Conservation (phyloP, 306 rosid species). For the Aeschynomene evenia region DNA sequence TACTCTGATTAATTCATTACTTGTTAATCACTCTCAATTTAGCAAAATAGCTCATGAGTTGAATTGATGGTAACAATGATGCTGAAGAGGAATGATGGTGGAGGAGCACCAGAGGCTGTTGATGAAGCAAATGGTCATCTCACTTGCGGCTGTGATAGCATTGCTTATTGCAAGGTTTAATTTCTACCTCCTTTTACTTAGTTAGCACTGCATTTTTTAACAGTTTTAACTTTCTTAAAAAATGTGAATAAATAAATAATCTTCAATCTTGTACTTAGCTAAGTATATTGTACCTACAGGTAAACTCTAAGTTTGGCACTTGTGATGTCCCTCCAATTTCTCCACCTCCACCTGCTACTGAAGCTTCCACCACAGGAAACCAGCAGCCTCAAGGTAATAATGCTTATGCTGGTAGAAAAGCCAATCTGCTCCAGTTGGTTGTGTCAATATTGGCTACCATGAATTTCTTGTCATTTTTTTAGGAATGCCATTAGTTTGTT, state of each 20-base stretch:
- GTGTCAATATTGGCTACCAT: conserved; percentile 42
- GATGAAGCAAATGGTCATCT: conserved; percentile 90
- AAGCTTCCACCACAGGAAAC: background rate
- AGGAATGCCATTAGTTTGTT: conserved; percentile 31
- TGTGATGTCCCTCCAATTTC: conserved; percentile 77
- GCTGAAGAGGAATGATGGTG: conserved; percentile 85
- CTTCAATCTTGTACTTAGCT: background rate
- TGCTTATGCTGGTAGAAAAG: conserved; percentile 38
- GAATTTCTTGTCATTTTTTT: conserved; percentile 37
- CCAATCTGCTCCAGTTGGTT: conserved; percentile 38
- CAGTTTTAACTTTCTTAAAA: background rate
- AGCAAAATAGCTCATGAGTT: background rate
- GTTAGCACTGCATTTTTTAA: background rate
- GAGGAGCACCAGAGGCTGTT: conserved; percentile 92
- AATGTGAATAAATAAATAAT: background rate
- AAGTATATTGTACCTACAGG: conserved; percentile 43
- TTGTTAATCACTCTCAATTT: background rate
- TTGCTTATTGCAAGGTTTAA: conserved; percentile 91
- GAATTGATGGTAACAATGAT: conserved; percentile 14
- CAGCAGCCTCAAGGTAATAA: background rate
- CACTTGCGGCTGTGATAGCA: conserved; percentile 85
- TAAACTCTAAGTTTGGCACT: conserved; percentile 56
- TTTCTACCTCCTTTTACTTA: conserved; percentile 17
- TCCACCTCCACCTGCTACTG: conserved; percentile 91
- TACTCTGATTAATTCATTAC: background rate